Conservation (phyloP, 2,329 filamentous ascomycete genomes). For the Metarhizium rileyi region DNA sequence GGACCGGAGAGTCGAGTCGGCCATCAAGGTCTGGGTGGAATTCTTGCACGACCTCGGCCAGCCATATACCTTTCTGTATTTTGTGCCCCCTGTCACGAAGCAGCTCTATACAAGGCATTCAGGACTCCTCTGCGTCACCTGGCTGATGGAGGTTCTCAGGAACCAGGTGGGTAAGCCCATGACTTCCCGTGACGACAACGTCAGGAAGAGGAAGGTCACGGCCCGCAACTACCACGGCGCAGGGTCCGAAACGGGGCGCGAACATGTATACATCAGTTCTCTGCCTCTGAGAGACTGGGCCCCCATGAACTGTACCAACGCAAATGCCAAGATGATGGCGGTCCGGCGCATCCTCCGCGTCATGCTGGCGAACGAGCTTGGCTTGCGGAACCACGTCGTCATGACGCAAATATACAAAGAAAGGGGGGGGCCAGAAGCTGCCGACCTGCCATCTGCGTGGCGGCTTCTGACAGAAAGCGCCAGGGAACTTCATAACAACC, state of each 20-base stretch:
- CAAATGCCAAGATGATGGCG: conserved; percentile 1
- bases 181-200: neutral
- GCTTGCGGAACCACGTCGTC: conserved; percentile 5
- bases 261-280: neutral
- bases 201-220: neutral
- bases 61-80: conserved; percentile 12
- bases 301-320: conserved; percentile 4
- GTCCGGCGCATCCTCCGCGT: conserved; percentile 7
- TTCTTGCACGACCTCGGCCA: conserved; percentile 12
- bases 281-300: conserved; percentile 9
- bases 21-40: conserved; percentile 12
- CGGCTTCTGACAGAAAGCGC: neutral
- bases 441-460: neutral
- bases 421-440: neutral
- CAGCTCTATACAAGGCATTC: conserved; percentile 7
- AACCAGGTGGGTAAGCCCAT: conserved; percentile 10
- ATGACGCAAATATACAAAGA: conserved; percentile 5
- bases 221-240: neutral
- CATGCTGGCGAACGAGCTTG: conserved; percentile 12
- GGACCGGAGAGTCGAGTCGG: conserved; percentile 8
- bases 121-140: conserved; percentile 7
- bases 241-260: neutral
- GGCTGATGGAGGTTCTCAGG: conserved; percentile 12
- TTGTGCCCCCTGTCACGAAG: conserved; percentile 5
- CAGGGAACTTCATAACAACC: neutral